phyloP scores from a whole-genome alignment of 2,329 filamentous ascomycete genomes.

The Penicillium sp. region DNA sequence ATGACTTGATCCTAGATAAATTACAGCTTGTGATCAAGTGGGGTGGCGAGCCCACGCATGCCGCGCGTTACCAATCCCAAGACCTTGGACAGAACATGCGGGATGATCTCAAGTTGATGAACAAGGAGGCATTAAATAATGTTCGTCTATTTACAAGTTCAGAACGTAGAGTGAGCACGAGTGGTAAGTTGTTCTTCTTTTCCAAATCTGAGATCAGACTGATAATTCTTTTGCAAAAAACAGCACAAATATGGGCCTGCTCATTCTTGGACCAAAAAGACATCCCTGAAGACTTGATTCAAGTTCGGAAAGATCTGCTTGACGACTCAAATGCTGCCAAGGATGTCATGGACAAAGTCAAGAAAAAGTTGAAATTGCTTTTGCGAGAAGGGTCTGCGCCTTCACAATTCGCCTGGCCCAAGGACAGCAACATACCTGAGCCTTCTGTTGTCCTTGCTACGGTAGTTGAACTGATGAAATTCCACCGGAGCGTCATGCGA shows the following conservation, averaged over 20 bases:
- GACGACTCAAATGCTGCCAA: constrained; percentile 98
- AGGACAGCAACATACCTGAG: constrained; percentile 78
- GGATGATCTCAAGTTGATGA: constrained; percentile 89
- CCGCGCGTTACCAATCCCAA: constrained; percentile 91
- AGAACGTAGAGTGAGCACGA: constrained; percentile 89
- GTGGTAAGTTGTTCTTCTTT: constrained; percentile 46
- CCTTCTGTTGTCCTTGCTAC: constrained; percentile 88
- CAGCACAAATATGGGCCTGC: constrained; percentile 91
- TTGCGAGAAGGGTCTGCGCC: constrained; percentile 90
- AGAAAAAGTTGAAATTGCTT: constrained; percentile 96
- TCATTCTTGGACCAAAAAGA: constrained; percentile 87
- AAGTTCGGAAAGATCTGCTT: constrained; percentile 86
- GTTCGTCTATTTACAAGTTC: constrained; percentile 95
- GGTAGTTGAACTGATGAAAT: constrained; percentile 96
- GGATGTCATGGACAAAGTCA: constrained; percentile 99
- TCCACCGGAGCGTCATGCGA: constrained; percentile 91
- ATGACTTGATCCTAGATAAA: constrained; percentile 91
- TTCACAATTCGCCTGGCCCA: constrained; percentile 96
- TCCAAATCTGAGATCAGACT: constrained; percentile 8
- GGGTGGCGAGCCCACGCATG: constrained; percentile 97
- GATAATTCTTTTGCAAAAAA: constrained; percentile 38
- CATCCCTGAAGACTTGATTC: constrained; percentile 79
- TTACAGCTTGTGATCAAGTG: constrained; percentile 97
- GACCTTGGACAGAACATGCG: constrained; percentile 95
- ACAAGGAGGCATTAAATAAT: constrained; percentile 85